A percentile compares a stretch with the other conserved stretches of the same genome.
These are phyloP conservation scores for Circinella minor DNA, from an alignment of 371 early-diverging fungal genomes.

Conservation along the genomic window DNA sequence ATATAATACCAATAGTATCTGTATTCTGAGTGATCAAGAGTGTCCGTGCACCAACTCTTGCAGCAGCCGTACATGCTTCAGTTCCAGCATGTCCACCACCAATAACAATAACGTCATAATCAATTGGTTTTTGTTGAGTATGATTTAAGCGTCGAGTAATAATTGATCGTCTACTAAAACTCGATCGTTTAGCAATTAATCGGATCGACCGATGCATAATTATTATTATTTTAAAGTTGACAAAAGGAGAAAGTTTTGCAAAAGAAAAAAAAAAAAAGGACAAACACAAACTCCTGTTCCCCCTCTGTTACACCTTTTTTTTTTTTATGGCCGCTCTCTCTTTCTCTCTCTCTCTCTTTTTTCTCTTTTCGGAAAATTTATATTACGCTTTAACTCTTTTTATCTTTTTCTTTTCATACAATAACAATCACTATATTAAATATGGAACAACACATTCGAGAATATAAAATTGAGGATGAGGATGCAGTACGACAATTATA, in stretches of 20 bases:
- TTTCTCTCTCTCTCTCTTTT: not conserved
- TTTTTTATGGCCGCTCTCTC: not conserved
- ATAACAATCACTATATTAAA: not conserved
- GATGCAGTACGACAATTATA: conserved; percentile 14
- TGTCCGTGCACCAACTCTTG: conserved; percentile 78
- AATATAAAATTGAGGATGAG: conserved; percentile 13
- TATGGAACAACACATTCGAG: conserved; percentile 18
- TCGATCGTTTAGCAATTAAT: conserved; percentile 8
- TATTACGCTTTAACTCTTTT: no score
- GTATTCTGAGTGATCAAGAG: conserved; percentile 78
- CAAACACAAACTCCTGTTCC: not conserved
- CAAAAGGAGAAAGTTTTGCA: not conserved
- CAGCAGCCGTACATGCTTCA: conserved; percentile 86
- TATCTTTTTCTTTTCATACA: not conserved
- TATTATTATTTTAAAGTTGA: no score
- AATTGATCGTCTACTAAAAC: not conserved
- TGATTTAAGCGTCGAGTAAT: conserved; percentile 3
- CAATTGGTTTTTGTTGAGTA: conserved; percentile 12
- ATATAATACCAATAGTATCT: conserved; percentile 69
- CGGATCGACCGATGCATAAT: conserved; percentile 19
- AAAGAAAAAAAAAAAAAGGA: not conserved
- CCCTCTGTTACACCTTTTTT: not conserved
- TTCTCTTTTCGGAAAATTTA: not conserved
- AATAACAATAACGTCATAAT: conserved; percentile 78
- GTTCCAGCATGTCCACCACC: conserved; percentile 92